Base-by-base conservation (phyloP, 495 filamentous ascomycete species). In the Aspergillus funiculosus region DNA sequence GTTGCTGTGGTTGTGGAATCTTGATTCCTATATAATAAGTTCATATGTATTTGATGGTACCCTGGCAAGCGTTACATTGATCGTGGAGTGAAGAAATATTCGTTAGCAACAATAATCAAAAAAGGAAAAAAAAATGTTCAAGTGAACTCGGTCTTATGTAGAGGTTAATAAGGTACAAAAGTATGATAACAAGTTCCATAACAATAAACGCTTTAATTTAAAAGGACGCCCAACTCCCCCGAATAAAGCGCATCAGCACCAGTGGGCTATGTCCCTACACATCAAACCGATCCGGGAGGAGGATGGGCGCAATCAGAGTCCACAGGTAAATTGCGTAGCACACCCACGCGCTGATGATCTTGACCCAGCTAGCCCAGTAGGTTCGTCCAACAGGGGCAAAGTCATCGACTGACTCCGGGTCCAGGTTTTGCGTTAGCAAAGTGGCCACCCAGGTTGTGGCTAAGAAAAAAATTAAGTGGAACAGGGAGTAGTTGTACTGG, bases 361-460 rank as follows among this genome's bases (percentile, higher is more conserved):
- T 98, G 53, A 95, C 89, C 92, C 92, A 98, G 67, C 87, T 95
- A 15, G 92, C 92, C 82, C 90, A 94, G 71, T 96, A 92, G 14
- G 91, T 96, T 37, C 92, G 73, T 21, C 92, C 92, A 13, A 98
- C 91, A 0, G 92, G 85, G 4, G 86, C 85, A 63, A 98, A 96
- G 56, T 89, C 81, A 14, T 73, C 72, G 13, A 69, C 65, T 17
- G 75, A 71, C 30, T 84, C 78, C 3, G 80, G 74, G 14, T 88
- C 77, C 58, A 91, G 73, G 48, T 85, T 86, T 70, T 89, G 88
- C 10, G 90, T 94, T 48, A 98, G 68, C 34, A 98, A 70, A 2
- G 91, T 97, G 4, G 87, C 91, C 1, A 96, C 88, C 92, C 92
- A 98, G 30, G 85, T 83, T 0, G 94, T 97, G 6, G 90, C 88